These are phyloP conservation scores for Eimeria sp. DNA, from an alignment of 169 alveolate species.

Conservation along the genomic window DNA sequence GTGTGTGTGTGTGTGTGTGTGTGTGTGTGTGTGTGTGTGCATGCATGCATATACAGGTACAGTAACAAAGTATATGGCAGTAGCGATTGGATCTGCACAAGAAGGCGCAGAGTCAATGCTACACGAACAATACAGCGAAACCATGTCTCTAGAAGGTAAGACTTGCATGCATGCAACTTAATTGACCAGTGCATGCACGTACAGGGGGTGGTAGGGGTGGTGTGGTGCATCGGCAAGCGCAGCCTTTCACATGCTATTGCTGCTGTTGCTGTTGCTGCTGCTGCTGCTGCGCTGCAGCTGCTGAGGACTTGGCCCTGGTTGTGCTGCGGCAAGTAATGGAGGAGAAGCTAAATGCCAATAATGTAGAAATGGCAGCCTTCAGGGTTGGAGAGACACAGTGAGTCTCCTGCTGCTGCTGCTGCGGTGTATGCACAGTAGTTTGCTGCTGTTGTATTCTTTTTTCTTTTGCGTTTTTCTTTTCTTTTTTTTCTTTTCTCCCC, in stretches of 20 bases:
- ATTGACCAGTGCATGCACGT: too few species aligned
- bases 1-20: too few species aligned
- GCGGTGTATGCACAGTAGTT: not conserved
- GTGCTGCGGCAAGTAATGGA: slow-evolving; percentile 99
- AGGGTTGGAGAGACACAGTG: slow-evolving; percentile 54
- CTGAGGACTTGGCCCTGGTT: slow-evolving; percentile 96
- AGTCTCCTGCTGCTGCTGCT: not conserved
- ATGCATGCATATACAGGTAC: slow-evolving; percentile 82
- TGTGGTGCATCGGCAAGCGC: too few species aligned
- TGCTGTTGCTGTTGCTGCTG: not conserved
- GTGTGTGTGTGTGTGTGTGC: not conserved
- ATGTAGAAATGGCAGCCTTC: slow-evolving; percentile 95
- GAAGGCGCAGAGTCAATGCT: slow-evolving; percentile 97
- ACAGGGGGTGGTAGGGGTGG: too few species aligned
- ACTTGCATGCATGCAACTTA: not conserved
- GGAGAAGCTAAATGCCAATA: slow-evolving; percentile 96
- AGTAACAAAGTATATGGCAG: slow-evolving; percentile 96
- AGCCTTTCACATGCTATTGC: not conserved
- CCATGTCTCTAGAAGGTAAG: slow-evolving; percentile 94
- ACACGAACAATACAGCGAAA: slow-evolving; percentile 97
- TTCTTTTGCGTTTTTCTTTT: not conserved
- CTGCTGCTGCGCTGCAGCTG: slow-evolving; percentile 90
- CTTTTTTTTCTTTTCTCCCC: not conserved
- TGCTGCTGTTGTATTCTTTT: not conserved
- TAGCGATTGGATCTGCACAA: slow-evolving; percentile 98